Evolutionary conservation across 345 rosid species (phyloP).

Genomic region (Camelina neglecta): DNA sequence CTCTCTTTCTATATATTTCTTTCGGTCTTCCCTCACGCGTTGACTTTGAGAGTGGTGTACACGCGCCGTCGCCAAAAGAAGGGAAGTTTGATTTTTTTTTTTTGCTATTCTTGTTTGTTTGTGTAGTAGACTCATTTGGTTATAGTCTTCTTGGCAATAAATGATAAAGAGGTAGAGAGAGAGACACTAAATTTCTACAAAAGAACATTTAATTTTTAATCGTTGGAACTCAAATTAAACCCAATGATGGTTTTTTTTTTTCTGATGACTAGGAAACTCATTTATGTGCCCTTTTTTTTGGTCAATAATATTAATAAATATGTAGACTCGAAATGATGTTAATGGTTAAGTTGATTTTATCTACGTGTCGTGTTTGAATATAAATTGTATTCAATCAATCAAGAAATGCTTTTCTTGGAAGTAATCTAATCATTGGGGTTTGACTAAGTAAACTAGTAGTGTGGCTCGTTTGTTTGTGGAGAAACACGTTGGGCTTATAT

Average conservation of each 20-base stretch:
- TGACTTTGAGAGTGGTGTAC: neutral
- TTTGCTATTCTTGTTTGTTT: neutral
- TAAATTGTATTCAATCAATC: neutral
- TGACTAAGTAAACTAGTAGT: slow-evolving; percentile 2
- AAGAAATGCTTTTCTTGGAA: slow-evolving; percentile 23
- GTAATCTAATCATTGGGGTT: slow-evolving; percentile 24
- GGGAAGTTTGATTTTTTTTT: neutral
- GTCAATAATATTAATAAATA: slow-evolving; percentile 31
- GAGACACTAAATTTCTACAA: neutral
- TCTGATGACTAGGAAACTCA: slow-evolving; percentile 22
- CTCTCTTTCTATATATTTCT: neutral
- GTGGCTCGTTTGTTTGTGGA: neutral
- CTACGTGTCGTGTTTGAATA: slow-evolving; percentile 26
- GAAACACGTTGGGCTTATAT: neutral
- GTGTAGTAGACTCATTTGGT: slow-evolving; percentile 11
- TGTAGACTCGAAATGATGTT: slow-evolving; percentile 1
- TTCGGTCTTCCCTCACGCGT: slow-evolving; percentile 16
- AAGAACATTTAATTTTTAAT: slow-evolving; percentile 19
- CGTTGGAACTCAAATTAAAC: slow-evolving; percentile 13
- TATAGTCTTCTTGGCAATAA: slow-evolving; percentile 10
- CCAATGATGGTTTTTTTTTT: slow-evolving; percentile 26
- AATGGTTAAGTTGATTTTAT: slow-evolving; percentile 9
- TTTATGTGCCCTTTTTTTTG: slow-evolving; percentile 30
- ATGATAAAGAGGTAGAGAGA: slow-evolving; percentile 14
- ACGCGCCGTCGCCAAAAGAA: slow-evolving; percentile 35